Base-by-base conservation (phyloP, 345 rosid genomes). In the Brassica cretica region DNA sequence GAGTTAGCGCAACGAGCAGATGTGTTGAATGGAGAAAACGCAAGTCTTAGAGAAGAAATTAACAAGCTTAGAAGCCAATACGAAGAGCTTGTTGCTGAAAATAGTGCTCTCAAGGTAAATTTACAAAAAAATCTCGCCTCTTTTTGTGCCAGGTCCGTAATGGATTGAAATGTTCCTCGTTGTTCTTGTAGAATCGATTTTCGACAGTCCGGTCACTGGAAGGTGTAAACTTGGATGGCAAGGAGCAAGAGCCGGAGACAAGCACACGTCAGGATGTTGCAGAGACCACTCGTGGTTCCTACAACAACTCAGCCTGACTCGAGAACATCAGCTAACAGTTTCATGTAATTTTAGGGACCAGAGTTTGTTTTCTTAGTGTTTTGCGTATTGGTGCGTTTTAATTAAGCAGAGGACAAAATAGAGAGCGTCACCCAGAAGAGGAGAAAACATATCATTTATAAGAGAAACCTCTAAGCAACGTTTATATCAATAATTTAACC, bases 1-100 rank as follows among this genome's bases (percentile, higher is more conserved):
- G 98, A 91, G 82, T 88, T 95, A 60, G 97, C 99, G 5, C 92
- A 91, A 74, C 87, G 88, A 58, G 98, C 99, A 24, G 98, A 91
- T 4, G 84, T 76, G 59, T 85, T 93, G 75, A 89, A 89, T 83
- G 97, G 87, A 79, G 99, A 95, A 80, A 93, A 95, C 85, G 80
- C 87, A 59, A 84, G 68, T 82, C 90, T 95, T 53, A 85, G 91
- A 84, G 87, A 92, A 77, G 98, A 94, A 74, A 86, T 92, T 21
- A 88, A 63, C 79, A 88, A 81, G 51, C 85, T 92, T 77, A 90
- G 87, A 87, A 82, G 87, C 11, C 88, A 88, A 59, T 89, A 86
- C 15, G 94, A 90, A 70, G 87, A 88, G 82, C 93, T 94, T 85
- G 82, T 85, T 68, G 82, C 86, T 3, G 91, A 90, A 85, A 92